Conservation (phyloP, 192 early-diverging fungal species). For the Entophlyctis luteolus region DNA sequence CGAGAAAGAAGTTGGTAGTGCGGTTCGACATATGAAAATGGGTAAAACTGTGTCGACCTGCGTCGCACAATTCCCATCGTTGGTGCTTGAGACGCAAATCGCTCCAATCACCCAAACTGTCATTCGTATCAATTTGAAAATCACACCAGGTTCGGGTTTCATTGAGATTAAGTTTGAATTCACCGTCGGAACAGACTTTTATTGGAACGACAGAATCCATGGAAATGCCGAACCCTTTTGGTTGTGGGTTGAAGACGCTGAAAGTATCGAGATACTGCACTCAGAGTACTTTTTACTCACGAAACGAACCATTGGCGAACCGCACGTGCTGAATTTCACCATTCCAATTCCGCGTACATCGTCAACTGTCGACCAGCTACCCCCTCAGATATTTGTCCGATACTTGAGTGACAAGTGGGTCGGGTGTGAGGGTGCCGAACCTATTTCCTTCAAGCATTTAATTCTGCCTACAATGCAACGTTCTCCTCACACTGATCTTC, state of each 20-base stretch:
- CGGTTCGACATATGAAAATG: conserved; percentile 77
- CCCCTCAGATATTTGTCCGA: conserved; percentile 86
- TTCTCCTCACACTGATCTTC: conserved; percentile 82
- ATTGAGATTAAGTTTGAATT: neutral
- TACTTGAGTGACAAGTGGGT: conserved; percentile 95
- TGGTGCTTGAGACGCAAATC: conserved; percentile 75
- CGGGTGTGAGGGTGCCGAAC: conserved; percentile 76
- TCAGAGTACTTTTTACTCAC: conserved; percentile 85
- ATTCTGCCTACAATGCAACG: conserved; percentile 78
- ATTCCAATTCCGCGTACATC: conserved; percentile 71
- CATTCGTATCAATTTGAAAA: conserved; percentile 73
- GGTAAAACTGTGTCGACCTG: conserved; percentile 69
- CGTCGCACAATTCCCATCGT: conserved; percentile 79
- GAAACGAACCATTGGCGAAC: conserved; percentile 47
- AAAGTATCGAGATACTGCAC: conserved; percentile 86
- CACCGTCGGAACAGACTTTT: conserved; percentile 58
- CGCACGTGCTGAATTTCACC: conserved; percentile 74
- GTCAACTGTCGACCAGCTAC: conserved; percentile 69
- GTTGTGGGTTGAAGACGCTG: conserved; percentile 92
- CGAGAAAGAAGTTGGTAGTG: conserved; percentile 76
- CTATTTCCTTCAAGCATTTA: conserved; percentile 89
- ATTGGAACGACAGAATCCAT: conserved; percentile 92
- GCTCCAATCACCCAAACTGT: conserved; percentile 93
- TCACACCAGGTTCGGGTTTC: conserved; percentile 52
- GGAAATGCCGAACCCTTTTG: conserved; percentile 88